Percentiles rank a stretch among this genome's conserved stretches.
These are phyloP conservation scores for Phaeosphaeriaceae sp. DNA, from an alignment of 2,329 filamentous ascomycete genomes.

Conservation along the genomic window DNA sequence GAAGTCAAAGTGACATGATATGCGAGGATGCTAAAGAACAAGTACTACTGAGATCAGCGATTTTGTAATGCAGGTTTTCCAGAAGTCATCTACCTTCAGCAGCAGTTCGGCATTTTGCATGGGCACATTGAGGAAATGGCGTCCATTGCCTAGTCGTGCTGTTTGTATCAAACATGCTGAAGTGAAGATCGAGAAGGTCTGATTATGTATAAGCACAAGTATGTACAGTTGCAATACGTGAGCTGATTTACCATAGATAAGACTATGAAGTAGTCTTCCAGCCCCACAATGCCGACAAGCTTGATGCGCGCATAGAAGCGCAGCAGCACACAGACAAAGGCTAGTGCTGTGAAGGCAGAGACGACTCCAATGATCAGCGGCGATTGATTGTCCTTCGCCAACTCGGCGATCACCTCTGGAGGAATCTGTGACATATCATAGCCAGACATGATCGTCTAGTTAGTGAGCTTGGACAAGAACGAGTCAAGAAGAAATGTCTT, in stretches of 20 bases:
- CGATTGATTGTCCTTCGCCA: constrained; percentile 13
- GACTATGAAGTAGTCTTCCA: constrained; percentile 19
- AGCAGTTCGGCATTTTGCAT: constrained; percentile 4
- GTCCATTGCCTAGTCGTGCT: constrained; percentile 20
- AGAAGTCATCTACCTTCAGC: constrained; percentile 16
- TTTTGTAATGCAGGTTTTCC: too few relatives aligned
- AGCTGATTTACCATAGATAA: constrained; percentile 14
- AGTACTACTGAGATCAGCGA: constrained; percentile 20
- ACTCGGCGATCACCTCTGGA: constrained; percentile 12
- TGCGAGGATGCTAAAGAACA: constrained; percentile 27
- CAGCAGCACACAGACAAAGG: constrained; percentile 13
- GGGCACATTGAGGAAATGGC: constrained; percentile 21
- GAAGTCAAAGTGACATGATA: constrained; percentile 25
- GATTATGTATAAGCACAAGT: background rate
- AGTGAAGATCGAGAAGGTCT: background rate
- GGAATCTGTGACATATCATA: constrained; percentile 9
- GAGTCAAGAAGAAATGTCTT: background rate
- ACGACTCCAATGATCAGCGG: constrained; percentile 9
- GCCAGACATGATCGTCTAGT: constrained; percentile 1
- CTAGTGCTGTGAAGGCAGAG: constrained; percentile 10
- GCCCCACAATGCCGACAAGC: constrained; percentile 11
- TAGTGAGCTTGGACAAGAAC: background rate
- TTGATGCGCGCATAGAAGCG: constrained; percentile 10
- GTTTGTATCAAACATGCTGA: constrained; percentile 5
- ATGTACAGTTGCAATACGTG: background rate